Evolutionary conservation across 1,139 yeast species (phyloP).

Genomic region (Nakaseomyces sp.): DNA sequence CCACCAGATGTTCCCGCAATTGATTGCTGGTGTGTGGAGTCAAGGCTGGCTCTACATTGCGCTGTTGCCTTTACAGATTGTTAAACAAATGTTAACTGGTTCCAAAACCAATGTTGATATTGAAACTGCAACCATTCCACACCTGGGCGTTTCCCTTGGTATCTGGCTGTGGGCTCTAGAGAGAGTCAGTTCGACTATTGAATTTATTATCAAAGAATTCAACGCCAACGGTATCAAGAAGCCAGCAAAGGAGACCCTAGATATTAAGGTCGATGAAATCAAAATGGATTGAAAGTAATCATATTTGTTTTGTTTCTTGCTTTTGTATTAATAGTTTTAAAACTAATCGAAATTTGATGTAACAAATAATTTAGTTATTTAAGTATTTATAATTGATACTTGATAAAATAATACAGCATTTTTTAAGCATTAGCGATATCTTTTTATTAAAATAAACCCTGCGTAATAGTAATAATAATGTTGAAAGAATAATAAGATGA

Average conservation of each 20-base stretch:
- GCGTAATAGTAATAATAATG: no score
- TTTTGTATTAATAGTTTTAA: no score
- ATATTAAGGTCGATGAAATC: neutral
- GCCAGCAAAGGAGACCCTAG: constrained; percentile 1
- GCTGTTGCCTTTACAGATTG: constrained; percentile 20
- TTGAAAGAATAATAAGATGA: no score
- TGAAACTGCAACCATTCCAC: constrained; percentile 3
- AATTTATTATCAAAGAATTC: constrained; percentile 17
- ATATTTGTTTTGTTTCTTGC: no score
- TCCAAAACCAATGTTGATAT: neutral
- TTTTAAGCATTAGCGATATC: neutral
- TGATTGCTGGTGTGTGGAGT: constrained; percentile 24
- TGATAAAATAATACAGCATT: neutral
- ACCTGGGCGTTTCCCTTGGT: constrained; percentile 27
- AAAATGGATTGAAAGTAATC: constrained; percentile 4
- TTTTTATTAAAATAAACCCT: neutral
- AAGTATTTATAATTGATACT: no score
- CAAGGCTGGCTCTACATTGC: constrained; percentile 29
- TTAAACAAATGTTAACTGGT: constrained; percentile 4
- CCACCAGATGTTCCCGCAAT: constrained; percentile 24
- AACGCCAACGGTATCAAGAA: neutral
- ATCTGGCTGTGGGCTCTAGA: constrained; percentile 31
- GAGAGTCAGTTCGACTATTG: constrained; percentile 22
- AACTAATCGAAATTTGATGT: no score
- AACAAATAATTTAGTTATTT: no score